Evolutionary conservation across 2,329 filamentous ascomycete genomes (phyloP).

Genomic region (Trichoderma arundinaceum): DNA sequence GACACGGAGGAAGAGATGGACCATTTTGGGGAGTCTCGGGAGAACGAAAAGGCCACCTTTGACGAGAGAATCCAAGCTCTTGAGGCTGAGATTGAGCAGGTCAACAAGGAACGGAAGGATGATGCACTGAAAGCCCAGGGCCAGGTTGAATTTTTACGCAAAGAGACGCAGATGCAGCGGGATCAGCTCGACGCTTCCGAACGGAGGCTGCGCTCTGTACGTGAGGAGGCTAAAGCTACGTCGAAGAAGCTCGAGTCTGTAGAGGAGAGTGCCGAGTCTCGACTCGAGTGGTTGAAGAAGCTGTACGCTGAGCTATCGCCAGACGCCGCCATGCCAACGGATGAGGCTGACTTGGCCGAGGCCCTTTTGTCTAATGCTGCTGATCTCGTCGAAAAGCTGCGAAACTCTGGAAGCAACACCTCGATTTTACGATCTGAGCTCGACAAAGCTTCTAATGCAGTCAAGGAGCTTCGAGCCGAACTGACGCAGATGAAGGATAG

Average conservation of each 20-base stretch:
- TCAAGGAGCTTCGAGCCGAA: constrained; percentile 63
- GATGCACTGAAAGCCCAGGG: constrained; percentile 64
- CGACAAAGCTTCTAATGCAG: constrained; percentile 61
- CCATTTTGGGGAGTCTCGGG: constrained; percentile 78
- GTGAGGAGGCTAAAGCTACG: constrained; percentile 60
- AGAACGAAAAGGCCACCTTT: constrained; percentile 76
- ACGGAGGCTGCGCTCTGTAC: constrained; percentile 59
- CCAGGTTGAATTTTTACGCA: constrained; percentile 66
- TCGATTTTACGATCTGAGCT: constrained; percentile 67
- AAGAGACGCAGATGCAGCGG: constrained; percentile 63
- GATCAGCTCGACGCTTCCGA: constrained; percentile 66
- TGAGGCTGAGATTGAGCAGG: constrained; percentile 71
- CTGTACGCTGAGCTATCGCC: constrained; percentile 65
- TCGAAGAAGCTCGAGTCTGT: constrained; percentile 56
- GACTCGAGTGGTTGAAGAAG: constrained; percentile 61
- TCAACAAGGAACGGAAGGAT: constrained; percentile 63
- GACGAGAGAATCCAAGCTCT: constrained; percentile 72
- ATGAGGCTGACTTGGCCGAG: constrained; percentile 64
- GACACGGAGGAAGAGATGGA: constrained; percentile 93
- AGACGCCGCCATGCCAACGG: constrained; percentile 57
- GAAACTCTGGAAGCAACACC: constrained; percentile 64
- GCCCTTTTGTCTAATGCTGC: constrained; percentile 63
- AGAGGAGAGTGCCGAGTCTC: constrained; percentile 58
- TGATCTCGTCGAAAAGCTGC: constrained; percentile 64
- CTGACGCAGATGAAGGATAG: constrained; percentile 59